Base-by-base conservation (phyloP, 345 rosid species). In the Bruguiera sexangula region DNA sequence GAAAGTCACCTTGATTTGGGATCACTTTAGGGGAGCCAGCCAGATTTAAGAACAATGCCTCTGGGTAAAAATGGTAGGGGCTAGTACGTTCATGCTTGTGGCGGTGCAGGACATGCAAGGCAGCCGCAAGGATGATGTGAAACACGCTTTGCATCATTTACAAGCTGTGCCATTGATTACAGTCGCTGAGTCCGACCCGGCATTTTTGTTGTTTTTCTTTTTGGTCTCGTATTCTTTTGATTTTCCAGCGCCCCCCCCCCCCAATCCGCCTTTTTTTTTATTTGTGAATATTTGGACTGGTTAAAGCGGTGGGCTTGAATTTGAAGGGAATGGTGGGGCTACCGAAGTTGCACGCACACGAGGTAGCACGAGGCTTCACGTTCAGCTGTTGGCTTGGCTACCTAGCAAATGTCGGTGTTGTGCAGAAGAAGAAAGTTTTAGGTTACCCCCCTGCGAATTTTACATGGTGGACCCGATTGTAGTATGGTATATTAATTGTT, bases 101-200 rank as follows among this genome's bases (percentile, higher is more conserved):
- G 26, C 53, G 53, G 43, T 9, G 63, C 34, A 48, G 59, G 31
- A 48, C 13, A 19, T 2, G 63, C 8, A 8, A 76, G 26, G 43
- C 29, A 72, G 19, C 2, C 48, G 31, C 46, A 31, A 46, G n/a
- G 46, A 20, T 51, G 60, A 48, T 51, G 22, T 39, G 67, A 66
- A 74, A 68, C 31, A 13, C 24, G 60, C 62, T 72, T 81, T 78
- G 81, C 81, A 76, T 83, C 66, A 74, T 55, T 60, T 67, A 50
- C 63, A 74, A 81, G 81, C 74, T 63, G 82, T 48, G 80, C 65
- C 68, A 80, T 67, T 76, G 71, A 77, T 60, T 51, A 46, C 75
- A 78, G 63, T 69, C 19, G 34, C 15, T 3, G 5, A 43, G 18
- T 1, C 66, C 13, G 69, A 59, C 67, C 64, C 37, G 63, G 22